phyloP scores from a whole-genome alignment of 257 asterid genomes.

The Solanum pennellii region DNA sequence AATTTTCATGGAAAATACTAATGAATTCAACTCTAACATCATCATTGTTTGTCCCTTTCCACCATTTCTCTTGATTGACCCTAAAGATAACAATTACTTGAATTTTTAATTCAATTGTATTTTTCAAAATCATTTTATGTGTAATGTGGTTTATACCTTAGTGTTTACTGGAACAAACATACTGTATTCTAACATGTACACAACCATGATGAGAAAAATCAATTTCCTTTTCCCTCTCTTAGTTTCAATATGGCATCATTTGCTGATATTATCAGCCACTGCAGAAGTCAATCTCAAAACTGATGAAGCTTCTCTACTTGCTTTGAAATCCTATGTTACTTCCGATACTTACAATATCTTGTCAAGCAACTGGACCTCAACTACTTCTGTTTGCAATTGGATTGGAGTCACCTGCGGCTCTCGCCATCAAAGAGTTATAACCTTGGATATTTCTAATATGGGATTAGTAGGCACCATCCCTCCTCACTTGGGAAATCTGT shows the following conservation, averaged over 20 bases:
- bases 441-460: conserved; percentile 1
- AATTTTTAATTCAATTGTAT: background rate
- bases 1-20: background rate
- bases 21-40: background rate
- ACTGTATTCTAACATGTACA: background rate
- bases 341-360: conserved; percentile 1
- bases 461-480: background rate
- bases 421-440: conserved; percentile 1
- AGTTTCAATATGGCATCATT: background rate
- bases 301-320: conserved; percentile 21
- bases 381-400: conserved; percentile 18
- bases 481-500: conserved; percentile 4
- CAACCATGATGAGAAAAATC: background rate
- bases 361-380: conserved; percentile 11
- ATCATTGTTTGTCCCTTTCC: background rate
- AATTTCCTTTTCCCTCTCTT: background rate
- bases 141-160: background rate
- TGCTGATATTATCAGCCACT: background rate
- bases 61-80: background rate
- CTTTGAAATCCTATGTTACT: conserved; percentile 7
- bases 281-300: conserved; percentile 8
- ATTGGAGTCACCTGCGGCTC: conserved; percentile 19
- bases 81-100: background rate
- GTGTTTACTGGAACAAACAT: background rate
- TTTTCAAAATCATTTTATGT: background rate